Evolutionary conservation across 257 asterid genomes (phyloP).

Genomic region (Solanum pimpinellifolium): DNA sequence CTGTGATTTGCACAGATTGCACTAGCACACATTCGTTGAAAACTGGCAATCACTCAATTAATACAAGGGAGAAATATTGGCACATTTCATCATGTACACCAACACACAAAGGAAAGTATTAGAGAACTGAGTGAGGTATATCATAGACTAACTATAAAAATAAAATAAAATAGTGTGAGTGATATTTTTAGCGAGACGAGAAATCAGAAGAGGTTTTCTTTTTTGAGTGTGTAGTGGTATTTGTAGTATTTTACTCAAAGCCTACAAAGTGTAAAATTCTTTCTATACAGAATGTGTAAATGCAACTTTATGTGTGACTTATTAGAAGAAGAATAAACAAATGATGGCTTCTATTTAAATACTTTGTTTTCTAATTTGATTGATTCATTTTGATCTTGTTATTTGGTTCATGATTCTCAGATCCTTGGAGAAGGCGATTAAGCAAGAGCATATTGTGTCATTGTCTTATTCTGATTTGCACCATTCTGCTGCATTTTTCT

Average conservation of each 20-base stretch:
- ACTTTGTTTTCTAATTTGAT: not conserved
- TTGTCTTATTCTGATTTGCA: constrained; percentile 33
- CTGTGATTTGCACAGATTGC: not conserved
- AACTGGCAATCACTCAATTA: not conserved
- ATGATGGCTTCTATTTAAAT: not conserved
- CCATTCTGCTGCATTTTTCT: constrained; percentile 63
- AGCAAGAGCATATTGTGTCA: constrained; percentile 48
- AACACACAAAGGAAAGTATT: too few species aligned
- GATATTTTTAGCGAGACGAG: not conserved
- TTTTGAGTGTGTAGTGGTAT: not conserved
- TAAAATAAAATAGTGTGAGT: not conserved
- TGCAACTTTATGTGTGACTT: not conserved
- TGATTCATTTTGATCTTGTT: constrained; percentile 1
- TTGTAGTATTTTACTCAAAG: not conserved
- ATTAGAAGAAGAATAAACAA: not conserved
- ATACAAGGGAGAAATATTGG: not conserved
- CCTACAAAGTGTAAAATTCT: not conserved
- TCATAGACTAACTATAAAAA: too few species aligned
- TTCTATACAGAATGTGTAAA: not conserved
- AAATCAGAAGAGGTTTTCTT: not conserved
- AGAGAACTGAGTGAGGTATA: not conserved
- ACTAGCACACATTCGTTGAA: not conserved
- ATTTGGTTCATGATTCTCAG: constrained; percentile 17
- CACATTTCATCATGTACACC: not conserved
- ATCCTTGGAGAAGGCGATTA: constrained; percentile 75